These are phyloP conservation scores for Bondarzewia mesenterica DNA, from an alignment of 1,284 basidiomycete species.

Conservation along the genomic window DNA sequence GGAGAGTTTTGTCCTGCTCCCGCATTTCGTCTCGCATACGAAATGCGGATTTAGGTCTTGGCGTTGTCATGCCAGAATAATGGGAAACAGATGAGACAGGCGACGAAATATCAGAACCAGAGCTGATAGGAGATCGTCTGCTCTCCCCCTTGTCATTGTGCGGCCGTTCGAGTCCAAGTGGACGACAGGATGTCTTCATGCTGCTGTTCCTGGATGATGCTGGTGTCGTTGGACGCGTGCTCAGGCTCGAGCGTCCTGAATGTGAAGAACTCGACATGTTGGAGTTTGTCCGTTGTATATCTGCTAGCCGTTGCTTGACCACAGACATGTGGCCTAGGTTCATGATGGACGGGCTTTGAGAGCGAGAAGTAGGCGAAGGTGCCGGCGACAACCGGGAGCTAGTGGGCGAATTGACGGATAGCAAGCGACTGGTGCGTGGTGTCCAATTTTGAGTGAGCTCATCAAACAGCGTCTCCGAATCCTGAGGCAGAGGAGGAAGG, in stretches of 20 bases:
- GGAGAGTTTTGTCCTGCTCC: neutral
- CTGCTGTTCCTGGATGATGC: neutral
- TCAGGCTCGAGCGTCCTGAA: neutral
- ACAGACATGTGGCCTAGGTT: conserved; percentile 42
- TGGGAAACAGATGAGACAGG: conserved; percentile 9
- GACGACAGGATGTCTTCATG: neutral
- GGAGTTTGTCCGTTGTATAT: conserved; percentile 29
- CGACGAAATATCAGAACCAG: conserved; percentile 3
- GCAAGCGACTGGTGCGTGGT: neutral
- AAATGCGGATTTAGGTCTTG: conserved; percentile 12
- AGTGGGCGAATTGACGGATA: conserved; percentile 8
- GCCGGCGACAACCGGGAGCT: conserved; percentile 7
- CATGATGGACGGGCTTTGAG: conserved; percentile 42
- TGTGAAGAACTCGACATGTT: neutral
- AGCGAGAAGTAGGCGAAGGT: conserved; percentile 16
- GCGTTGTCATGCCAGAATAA: neutral
- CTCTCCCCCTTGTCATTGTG: neutral
- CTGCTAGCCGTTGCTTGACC: conserved; percentile 43
- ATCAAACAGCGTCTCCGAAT: too few species aligned
- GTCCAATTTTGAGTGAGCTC: conserved; percentile 16
- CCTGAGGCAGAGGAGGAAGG: conserved; percentile 2
- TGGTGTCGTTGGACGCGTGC: neutral
- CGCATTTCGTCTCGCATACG: conserved; percentile 14
- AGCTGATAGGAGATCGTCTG: neutral
- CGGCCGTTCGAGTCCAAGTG: neutral